Conservation (phyloP, 257 asterid genomes). For the Cruciata laevipes region DNA sequence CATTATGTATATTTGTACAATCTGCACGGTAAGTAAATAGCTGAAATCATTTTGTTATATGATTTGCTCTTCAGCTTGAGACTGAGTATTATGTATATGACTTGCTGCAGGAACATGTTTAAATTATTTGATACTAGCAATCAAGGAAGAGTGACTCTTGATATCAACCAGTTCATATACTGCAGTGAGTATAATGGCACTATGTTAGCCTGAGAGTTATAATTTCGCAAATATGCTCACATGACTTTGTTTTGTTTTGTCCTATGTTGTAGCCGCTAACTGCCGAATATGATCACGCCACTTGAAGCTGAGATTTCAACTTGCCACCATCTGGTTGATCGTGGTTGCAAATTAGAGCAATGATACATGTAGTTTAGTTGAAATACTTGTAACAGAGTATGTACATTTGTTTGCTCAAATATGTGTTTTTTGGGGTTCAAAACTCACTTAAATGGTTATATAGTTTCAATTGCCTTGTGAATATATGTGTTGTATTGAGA, state of each 20-base stretch:
- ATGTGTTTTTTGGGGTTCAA: not conserved
- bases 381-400: not conserved
- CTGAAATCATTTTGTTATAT: not conserved
- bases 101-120: slow-evolving; percentile 52
- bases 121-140: slow-evolving; percentile 70
- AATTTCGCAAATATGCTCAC: not conserved
- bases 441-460: not conserved
- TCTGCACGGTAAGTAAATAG: slow-evolving; percentile 50
- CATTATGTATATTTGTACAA: slow-evolving; percentile 76
- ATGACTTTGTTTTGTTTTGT: not conserved
- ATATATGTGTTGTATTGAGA: not conserved
- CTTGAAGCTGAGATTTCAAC: not conserved
- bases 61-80: not conserved
- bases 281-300: slow-evolving; percentile 50
- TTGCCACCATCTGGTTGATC: not conserved
- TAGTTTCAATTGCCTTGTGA: not conserved
- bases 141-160: slow-evolving; percentile 79
- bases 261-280: slow-evolving; percentile 53
- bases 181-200: slow-evolving; percentile 52
- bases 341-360: not conserved
- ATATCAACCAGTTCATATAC: slow-evolving; percentile 71
- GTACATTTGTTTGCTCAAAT: not conserved
- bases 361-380: not conserved
- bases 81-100: slow-evolving; percentile 5
- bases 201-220: not conserved